Evolutionary conservation across 2,329 filamentous ascomycete species (phyloP).

Genomic region (Pseudocercospora cruenta): DNA sequence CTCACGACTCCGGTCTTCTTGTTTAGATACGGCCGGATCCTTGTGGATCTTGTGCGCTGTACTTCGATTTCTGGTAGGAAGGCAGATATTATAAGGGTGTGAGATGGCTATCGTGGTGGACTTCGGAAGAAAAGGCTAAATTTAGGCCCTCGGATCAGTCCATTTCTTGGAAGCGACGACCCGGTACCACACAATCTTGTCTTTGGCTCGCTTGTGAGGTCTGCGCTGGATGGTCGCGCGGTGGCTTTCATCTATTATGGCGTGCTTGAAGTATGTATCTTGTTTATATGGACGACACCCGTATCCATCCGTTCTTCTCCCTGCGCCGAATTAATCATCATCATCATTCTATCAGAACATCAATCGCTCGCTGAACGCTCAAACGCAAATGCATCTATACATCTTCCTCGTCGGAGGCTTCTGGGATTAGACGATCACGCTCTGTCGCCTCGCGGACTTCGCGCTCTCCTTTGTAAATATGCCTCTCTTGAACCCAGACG

Average conservation of each 20-base stretch:
- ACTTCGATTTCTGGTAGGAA: neutral
- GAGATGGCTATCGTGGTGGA: too few species aligned
- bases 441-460: slow-evolving; percentile 21
- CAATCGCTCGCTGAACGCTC: slow-evolving; percentile 3
- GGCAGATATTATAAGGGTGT: too few species aligned
- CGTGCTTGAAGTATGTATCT: neutral
- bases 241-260: neutral
- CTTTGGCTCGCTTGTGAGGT: neutral
- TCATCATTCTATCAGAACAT: slow-evolving; percentile 1
- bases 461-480: slow-evolving; percentile 16
- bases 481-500: slow-evolving; percentile 50
- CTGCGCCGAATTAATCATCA: neutral
- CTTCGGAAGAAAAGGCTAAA: too few species aligned
- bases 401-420: slow-evolving; percentile 5
- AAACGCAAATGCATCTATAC: neutral
- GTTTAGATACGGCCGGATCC: neutral
- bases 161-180: neutral
- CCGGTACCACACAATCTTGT: neutral
- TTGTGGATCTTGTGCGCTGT: neutral
- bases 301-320: neutral
- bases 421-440: slow-evolving; percentile 5
- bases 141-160: too few species aligned
- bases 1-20: neutral
- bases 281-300: neutral
- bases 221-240: neutral